Evolutionary conservation across 2,329 filamentous ascomycete species (phyloP).

Genomic region (Cyphellophora europaea): DNA sequence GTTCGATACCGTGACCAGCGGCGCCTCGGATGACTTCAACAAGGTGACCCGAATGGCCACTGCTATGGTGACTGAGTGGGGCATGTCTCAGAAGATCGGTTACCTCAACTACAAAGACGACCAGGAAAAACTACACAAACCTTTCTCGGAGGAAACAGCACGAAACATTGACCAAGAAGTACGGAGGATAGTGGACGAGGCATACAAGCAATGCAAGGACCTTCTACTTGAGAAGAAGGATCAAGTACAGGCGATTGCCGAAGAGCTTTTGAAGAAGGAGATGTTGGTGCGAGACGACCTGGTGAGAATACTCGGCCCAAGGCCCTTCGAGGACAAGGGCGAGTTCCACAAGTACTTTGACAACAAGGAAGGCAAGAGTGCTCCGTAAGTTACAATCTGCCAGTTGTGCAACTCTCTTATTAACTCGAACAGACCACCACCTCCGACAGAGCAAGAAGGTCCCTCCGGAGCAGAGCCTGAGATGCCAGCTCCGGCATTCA

Average conservation of each 20-base stretch:
- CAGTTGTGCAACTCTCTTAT: neutral
- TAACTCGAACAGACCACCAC: constrained; percentile 15
- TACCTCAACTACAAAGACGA: constrained; percentile 84
- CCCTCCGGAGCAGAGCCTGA: constrained; percentile 14
- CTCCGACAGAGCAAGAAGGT: constrained; percentile 14
- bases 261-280: constrained; percentile 88
- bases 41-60: constrained; percentile 96
- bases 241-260: constrained; percentile 80
- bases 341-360: constrained; percentile 94
- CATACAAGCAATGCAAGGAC: constrained; percentile 81
- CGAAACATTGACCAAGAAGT: constrained; percentile 89
- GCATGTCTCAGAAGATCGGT: constrained; percentile 91
- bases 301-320: constrained; percentile 70
- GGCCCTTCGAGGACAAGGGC: constrained; percentile 74
- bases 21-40: constrained; percentile 94
- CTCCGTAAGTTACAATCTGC: constrained; percentile 35
- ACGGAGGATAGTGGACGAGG: constrained; percentile 80
- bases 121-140: constrained; percentile 77
- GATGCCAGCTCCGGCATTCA: constrained; percentile 17
- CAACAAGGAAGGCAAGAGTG: constrained; percentile 42
- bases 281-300: constrained; percentile 76
- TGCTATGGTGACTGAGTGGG: constrained; percentile 98
- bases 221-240: constrained; percentile 77
- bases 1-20: constrained; percentile 91
- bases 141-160: constrained; percentile 89